Conservation (phyloP, 2,329 filamentous ascomycete species). For the Akanthomyces dipterigenus region DNA sequence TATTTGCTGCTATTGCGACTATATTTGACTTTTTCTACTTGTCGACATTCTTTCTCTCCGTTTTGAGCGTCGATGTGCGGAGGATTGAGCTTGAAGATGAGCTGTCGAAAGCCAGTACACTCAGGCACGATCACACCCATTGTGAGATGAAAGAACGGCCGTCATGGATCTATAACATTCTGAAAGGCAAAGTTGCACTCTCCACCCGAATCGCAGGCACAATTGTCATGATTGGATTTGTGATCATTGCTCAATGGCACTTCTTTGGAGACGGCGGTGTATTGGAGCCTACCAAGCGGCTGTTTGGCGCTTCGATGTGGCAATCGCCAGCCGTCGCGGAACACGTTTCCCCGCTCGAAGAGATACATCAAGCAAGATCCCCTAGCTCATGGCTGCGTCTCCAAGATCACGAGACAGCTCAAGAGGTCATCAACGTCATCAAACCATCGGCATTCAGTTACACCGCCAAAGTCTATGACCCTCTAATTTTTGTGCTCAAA, state of each 20-base stretch:
- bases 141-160: constrained; percentile 19
- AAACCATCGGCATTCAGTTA: constrained; percentile 67
- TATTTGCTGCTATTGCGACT: constrained; percentile 67
- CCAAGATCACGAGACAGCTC: constrained; percentile 72
- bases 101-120: constrained; percentile 48
- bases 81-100: constrained; percentile 70
- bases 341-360: constrained; percentile 38
- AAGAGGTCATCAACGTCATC: constrained; percentile 68
- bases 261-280: constrained; percentile 59
- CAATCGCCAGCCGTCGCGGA: not conserved
- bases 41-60: constrained; percentile 72
- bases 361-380: constrained; percentile 68
- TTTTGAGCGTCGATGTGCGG: constrained; percentile 72
- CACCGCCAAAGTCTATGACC: constrained; percentile 67
- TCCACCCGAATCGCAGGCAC: constrained; percentile 72
- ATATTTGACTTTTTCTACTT: constrained; percentile 73
- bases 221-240: constrained; percentile 63
- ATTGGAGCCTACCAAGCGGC: constrained; percentile 20
- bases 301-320: constrained; percentile 16
- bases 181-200: constrained; percentile 57
- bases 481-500: constrained; percentile 64
- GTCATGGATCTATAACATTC: constrained; percentile 53
- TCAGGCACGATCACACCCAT: constrained; percentile 29
- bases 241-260: constrained; percentile 69
- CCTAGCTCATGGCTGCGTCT: constrained; percentile 69